Evolutionary conservation across 805 yeast species (phyloP), one percentile per base, ranked within the genome.

Genomic region (Ogataea zsoltii): DNA sequence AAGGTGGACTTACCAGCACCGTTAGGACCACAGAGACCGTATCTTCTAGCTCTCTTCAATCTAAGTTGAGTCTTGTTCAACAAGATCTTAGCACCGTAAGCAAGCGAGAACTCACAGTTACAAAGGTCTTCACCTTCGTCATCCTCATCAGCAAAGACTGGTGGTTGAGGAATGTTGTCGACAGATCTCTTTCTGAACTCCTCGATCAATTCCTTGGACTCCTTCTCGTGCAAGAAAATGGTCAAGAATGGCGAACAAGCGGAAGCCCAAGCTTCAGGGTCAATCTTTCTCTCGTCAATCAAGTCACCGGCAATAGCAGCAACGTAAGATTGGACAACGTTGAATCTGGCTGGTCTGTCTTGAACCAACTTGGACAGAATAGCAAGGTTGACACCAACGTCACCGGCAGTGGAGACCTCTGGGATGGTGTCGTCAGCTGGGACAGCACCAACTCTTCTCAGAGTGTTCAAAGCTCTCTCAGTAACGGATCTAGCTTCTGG

Each of bases 401-500:
- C 98, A 90, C 99, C 99, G 64, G 99, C 99, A 66, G 94, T 88
- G 61, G 99, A 92, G 61, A 92, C 84, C 80, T 92, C 97, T 74
- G 99, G 99, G 68, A 92, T 84, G 57, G 72, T 74, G 69, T 90
- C 99, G 63, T 87, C 85, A 50, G 75, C 92, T 73, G 86, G 88
- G 63, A 94, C 88, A 74, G 87, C 90, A 87, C 97, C 99, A 65
- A 94, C 99, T 84, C 99, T 90, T 82, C 86, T 90, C 73, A 94
- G 85, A 63, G 99, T 94, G 85, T 76, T 85, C 74, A 92, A 80
- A 70, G 96, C 99, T 80, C 98, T 91, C 68, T 80, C 79, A 64
- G 99, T 94, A 70, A 94, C 98, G 61, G 88, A 92, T 80, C 99
- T 92, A 62, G 99, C 99, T 80, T 94, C 99, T 72, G 99, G 99